These are phyloP conservation scores for Tilletia horrida DNA, from an alignment of 1,284 basidiomycete species.

Conservation along the genomic window DNA sequence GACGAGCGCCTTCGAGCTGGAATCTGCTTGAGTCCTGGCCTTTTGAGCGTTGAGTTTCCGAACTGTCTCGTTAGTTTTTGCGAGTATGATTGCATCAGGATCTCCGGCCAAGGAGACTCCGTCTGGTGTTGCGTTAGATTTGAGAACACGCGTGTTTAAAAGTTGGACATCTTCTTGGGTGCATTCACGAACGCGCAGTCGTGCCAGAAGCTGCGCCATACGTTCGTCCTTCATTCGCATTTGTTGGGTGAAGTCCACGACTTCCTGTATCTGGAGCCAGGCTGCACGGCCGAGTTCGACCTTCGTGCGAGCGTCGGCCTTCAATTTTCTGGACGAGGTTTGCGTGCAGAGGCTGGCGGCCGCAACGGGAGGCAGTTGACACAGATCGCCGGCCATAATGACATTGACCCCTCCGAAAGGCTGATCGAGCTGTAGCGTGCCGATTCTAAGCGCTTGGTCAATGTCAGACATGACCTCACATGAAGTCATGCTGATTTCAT, in stretches of 20 bases:
- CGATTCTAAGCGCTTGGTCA: constrained; percentile 1
- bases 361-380: background rate
- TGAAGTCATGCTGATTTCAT: too few relatives aligned
- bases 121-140: background rate
- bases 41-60: background rate
- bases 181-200: background rate
- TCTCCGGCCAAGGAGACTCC: background rate
- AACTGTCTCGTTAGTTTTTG: background rate
- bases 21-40: background rate
- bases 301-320: background rate
- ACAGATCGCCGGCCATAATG: background rate
- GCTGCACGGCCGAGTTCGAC: background rate
- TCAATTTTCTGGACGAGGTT: too few relatives aligned
- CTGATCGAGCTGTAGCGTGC: background rate
- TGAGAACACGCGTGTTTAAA: background rate
- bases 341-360: background rate
- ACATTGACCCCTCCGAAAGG: background rate
- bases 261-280: background rate
- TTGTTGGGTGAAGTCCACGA: background rate
- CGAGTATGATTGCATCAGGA: background rate
- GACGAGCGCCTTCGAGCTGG: background rate
- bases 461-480: background rate
- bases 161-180: background rate
- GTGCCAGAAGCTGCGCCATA: background rate
- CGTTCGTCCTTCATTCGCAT: background rate